phyloP scores from a whole-genome alignment of 768 basidiomycete species.

The Paxillus rubicundulus region DNA sequence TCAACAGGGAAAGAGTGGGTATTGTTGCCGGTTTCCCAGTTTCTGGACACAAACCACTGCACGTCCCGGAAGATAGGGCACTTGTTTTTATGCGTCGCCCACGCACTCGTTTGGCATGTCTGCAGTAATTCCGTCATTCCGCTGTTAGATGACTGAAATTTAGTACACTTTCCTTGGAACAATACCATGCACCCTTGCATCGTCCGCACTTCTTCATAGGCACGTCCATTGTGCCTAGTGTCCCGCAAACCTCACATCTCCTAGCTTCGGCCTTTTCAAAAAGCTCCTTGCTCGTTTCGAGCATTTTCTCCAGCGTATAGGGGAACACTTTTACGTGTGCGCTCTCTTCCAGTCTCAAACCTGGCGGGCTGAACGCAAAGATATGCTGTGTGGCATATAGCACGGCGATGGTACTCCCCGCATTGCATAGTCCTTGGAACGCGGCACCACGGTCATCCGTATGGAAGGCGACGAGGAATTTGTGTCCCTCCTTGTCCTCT shows the following conservation, averaged over 20 bases:
- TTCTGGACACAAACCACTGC: conserved; percentile 29
- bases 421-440: conserved; percentile 19
- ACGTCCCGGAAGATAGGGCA: conserved; percentile 26
- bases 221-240: conserved; percentile 9
- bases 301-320: conserved; percentile 24
- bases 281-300: conserved; percentile 20
- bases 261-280: conserved; percentile 17
- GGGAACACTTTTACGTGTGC: conserved; percentile 27
- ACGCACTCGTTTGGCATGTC: conserved; percentile 23
- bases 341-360: conserved; percentile 26
- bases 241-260: conserved; percentile 25
- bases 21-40: conserved; percentile 22
- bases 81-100: conserved; percentile 21
- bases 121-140: conserved; percentile 9
- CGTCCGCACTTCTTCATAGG: conserved; percentile 24
- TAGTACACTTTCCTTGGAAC: conserved; percentile 24
- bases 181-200: conserved; percentile 30
- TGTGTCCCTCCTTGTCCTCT: conserved; percentile 26
- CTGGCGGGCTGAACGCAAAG: conserved; percentile 30
- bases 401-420: conserved; percentile 31
- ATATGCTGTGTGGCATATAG: conserved; percentile 30
- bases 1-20: conserved; percentile 21
- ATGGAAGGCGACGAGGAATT: conserved; percentile 28
- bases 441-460: conserved; percentile 29
- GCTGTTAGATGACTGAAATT: not conserved